phyloP scores from a whole-genome alignment of 140 eudicot genomes.

The Anethum foeniculum region DNA sequence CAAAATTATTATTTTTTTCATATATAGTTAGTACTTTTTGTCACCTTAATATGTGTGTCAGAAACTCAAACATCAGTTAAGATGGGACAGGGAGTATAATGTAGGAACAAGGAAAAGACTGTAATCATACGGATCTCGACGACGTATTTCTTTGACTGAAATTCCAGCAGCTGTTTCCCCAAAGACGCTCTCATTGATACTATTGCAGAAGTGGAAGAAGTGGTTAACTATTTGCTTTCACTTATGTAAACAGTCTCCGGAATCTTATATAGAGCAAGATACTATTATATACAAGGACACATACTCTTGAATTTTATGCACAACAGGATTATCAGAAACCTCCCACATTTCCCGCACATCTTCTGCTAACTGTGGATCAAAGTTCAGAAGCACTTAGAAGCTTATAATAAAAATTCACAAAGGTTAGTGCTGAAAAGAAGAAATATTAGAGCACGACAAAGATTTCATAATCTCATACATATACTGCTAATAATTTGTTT shows the following conservation, averaged over 20 bases:
- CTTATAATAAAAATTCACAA: not conserved
- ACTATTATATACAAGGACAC: conserved; percentile 6
- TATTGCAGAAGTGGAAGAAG: conserved; percentile 15
- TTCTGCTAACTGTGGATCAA: conserved; percentile 65
- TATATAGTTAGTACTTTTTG: too few relatives aligned
- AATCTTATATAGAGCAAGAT: not conserved
- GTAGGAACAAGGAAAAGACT: not conserved
- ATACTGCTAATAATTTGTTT: not conserved
- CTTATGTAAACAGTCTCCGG: not conserved
- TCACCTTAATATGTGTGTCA: too few relatives aligned
- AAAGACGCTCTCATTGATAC: conserved; percentile 73
- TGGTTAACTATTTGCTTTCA: not conserved
- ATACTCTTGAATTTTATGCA: conserved; percentile 89
- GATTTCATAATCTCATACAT: not conserved
- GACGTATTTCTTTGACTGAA: conserved; percentile 87
- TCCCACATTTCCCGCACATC: conserved; percentile 93
- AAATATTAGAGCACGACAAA: not conserved
- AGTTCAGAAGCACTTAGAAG: conserved; percentile 10
- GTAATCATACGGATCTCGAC: conserved; percentile 79
- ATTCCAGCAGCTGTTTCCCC: conserved; percentile 78
- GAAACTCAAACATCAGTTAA: too few relatives aligned
- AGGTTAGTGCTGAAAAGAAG: not conserved
- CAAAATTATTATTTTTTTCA: too few relatives aligned
- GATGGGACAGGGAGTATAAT: too few relatives aligned
- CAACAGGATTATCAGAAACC: conserved; percentile 89